phyloP scores from a whole-genome alignment of 1,284 basidiomycete genomes.

The Ustilago loliicola region DNA sequence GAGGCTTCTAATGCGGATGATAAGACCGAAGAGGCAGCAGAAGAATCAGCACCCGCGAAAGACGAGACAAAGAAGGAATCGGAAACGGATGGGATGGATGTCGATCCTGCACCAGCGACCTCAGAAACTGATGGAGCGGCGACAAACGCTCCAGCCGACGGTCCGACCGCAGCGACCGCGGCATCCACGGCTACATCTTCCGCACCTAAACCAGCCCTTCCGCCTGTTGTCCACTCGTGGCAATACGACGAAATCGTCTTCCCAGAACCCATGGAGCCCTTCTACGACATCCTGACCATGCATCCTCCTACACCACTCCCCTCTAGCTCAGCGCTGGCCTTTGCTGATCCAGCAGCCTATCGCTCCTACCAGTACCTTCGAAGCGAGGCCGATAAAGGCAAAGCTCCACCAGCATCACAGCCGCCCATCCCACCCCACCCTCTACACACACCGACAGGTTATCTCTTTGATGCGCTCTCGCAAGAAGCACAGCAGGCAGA shows the following conservation, averaged over 20 bases:
- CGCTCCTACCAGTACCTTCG: constrained; percentile 46
- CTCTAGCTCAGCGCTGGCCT: constrained; percentile 58
- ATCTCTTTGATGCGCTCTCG: constrained; percentile 75
- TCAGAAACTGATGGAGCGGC: constrained; percentile 10
- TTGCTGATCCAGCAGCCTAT: constrained; percentile 56
- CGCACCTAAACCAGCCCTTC: constrained; percentile 42
- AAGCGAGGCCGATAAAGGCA: constrained; percentile 19
- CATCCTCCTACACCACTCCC: constrained; percentile 82
- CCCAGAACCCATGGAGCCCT: constrained; percentile 89
- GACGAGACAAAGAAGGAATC: constrained; percentile 19
- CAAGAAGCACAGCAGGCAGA: constrained; percentile 86
- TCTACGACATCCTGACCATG: constrained; percentile 84
- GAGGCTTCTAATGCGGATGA: constrained; percentile 1
- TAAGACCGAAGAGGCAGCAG: not conserved
- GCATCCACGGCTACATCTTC: constrained; percentile 7
- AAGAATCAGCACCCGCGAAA: not conserved
- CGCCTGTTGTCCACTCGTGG: constrained; percentile 81
- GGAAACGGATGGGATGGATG: constrained; percentile 22
- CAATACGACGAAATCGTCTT: constrained; percentile 99
- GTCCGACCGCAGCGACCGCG: not conserved
- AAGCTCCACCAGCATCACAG: not conserved
- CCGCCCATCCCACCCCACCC: constrained; percentile 56
- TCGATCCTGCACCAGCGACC: constrained; percentile 24
- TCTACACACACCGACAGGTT: constrained; percentile 65
- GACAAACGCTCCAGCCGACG: not conserved